Percentiles rank a stretch among this genome's conserved stretches.
phyloP scores from a whole-genome alignment of 2,329 filamentous ascomycete genomes.

The Corynespora cassiicola region DNA sequence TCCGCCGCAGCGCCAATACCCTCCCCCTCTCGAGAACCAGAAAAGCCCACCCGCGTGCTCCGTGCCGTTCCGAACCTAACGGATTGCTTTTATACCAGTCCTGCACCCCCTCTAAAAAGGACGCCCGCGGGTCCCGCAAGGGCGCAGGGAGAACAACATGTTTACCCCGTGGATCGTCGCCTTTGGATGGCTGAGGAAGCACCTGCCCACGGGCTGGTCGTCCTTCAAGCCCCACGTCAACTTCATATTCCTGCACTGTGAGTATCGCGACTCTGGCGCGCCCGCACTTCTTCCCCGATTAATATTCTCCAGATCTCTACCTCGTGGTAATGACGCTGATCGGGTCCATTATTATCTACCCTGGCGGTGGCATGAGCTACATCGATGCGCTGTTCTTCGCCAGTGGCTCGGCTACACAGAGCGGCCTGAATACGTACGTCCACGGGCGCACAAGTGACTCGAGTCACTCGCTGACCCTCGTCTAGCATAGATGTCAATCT shows the following conservation, averaged over 20 bases:
- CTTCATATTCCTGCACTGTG: slow-evolving; percentile 83
- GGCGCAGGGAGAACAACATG: too few relatives aligned
- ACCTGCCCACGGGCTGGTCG: slow-evolving; percentile 25
- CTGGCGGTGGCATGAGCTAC: slow-evolving; percentile 69
- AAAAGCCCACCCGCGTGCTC: too few relatives aligned
- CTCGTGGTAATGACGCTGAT: slow-evolving; percentile 76
- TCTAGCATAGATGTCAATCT: slow-evolving; percentile 56
- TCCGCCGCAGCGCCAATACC: too few relatives aligned
- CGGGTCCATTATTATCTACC: slow-evolving; percentile 79
- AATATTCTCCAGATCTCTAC: slow-evolving; percentile 83
- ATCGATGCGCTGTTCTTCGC: slow-evolving; percentile 90
- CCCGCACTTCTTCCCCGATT: too few relatives aligned
- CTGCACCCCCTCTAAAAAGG: too few relatives aligned
- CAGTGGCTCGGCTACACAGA: slow-evolving; percentile 87
- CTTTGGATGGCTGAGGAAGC: slow-evolving; percentile 34
- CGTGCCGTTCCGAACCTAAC: too few relatives aligned
- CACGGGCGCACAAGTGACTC: too few relatives aligned
- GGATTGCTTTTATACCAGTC: too few relatives aligned
- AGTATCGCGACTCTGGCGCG: too few relatives aligned
- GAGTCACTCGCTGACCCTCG: slow-evolving; percentile 18
- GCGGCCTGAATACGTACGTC: slow-evolving; percentile 79
- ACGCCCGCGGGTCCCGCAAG: too few relatives aligned
- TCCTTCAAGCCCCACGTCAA: slow-evolving; percentile 69
- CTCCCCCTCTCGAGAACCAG: too few relatives aligned
- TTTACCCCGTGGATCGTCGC: slow-evolving; percentile 38